A percentile compares a stretch with the other conserved stretches of the same genome.
Evolutionary conservation across 139 green algal species (phyloP).

Genomic region (Desmodesmus armatus): DNA sequence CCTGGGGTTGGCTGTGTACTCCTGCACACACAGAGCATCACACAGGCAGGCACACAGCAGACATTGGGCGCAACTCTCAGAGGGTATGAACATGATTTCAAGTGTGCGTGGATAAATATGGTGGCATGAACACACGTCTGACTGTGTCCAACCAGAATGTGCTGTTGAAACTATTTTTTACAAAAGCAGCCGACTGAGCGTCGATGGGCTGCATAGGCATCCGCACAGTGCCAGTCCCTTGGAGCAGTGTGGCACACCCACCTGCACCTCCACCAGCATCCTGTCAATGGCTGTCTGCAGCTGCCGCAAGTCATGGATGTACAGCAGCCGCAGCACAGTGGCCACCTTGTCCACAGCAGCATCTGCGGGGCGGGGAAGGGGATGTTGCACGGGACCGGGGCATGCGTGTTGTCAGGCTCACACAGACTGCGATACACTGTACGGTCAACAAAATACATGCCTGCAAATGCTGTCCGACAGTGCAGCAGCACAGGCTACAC

Average conservation of each 20-base stretch:
- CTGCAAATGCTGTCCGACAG: neutral
- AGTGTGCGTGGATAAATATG: no score
- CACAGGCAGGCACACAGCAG: no score
- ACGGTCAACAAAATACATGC: neutral
- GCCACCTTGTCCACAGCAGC: conserved; percentile 58
- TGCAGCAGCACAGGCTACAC: neutral
- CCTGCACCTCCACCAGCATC: conserved; percentile 64
- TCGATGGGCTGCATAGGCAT: no score
- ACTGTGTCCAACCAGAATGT: no score
- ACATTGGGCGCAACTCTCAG: no score
- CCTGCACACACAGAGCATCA: conserved; percentile 11
- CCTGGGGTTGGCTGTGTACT: conserved; percentile 68
- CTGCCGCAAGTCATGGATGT: conserved; percentile 69
- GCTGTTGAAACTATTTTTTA: no score
- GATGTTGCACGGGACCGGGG: neutral
- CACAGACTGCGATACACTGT: neutral
- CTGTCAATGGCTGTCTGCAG: conserved; percentile 65
- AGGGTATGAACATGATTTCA: no score
- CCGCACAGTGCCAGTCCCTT: no score
- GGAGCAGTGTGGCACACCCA: neutral
- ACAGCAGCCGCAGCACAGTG: conserved; percentile 73
- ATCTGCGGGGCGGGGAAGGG: conserved; percentile 48
- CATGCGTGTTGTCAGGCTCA: neutral
- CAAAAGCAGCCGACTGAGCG: no score
- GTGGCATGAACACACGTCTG: no score